These are phyloP conservation scores for Myriosclerotinia scirpicola DNA, from an alignment of 2,329 filamentous ascomycete species.

Conservation along the genomic window DNA sequence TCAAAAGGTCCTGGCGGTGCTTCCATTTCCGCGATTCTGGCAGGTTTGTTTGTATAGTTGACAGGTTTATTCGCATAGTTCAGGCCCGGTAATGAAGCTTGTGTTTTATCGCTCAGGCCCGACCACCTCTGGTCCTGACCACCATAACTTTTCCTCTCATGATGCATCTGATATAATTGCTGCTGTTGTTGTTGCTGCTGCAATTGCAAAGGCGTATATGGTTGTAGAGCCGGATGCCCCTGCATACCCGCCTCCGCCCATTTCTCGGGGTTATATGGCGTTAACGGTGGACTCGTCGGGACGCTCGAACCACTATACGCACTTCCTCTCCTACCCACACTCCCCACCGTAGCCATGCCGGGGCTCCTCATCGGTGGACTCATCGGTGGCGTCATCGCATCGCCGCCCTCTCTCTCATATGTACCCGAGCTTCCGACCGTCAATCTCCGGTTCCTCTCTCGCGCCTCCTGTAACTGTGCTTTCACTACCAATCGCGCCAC, in stretches of 20 bases:
- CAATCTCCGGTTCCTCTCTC: slow-evolving; percentile 6
- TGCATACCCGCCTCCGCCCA: slow-evolving; percentile 15
- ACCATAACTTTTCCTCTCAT: slow-evolving; percentile 15
- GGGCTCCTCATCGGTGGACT: slow-evolving; percentile 16
- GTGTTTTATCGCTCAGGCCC: slow-evolving; percentile 8
- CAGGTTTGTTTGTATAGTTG: slow-evolving; percentile 10
- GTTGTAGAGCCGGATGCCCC: background rate
- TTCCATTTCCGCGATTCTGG: slow-evolving; percentile 19
- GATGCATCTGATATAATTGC: background rate
- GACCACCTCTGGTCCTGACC: slow-evolving; percentile 14
- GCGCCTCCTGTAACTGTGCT: slow-evolving; percentile 41
- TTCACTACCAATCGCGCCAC: slow-evolving; percentile 61
- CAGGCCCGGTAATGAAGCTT: background rate
- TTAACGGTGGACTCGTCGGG: slow-evolving; percentile 8
- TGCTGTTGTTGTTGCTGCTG: slow-evolving; percentile 14
- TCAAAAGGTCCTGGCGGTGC: slow-evolving; percentile 12
- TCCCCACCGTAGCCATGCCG: slow-evolving; percentile 5
- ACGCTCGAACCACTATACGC: slow-evolving; percentile 2
- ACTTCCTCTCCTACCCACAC: slow-evolving; percentile 13
- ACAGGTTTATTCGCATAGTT: slow-evolving; percentile 12
- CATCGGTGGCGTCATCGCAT: slow-evolving; percentile 6
- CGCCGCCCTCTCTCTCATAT: background rate
- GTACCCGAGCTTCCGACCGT: background rate
- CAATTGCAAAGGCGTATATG: background rate
- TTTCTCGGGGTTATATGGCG: slow-evolving; percentile 20